Conservation (phyloP, 176 grass and related monocot genomes). For the Oryza officinalis region DNA sequence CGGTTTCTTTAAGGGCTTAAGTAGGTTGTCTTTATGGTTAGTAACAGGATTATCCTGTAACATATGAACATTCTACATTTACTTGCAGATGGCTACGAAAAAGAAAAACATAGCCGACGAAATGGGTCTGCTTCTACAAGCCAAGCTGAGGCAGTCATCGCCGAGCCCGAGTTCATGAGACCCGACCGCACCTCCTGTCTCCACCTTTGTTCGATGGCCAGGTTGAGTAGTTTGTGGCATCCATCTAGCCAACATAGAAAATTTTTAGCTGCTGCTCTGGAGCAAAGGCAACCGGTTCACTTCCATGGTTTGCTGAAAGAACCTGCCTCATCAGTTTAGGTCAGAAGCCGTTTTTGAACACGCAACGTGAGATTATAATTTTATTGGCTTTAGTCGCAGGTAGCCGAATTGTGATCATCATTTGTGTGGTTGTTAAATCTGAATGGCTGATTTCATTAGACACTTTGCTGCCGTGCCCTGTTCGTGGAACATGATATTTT, state of each 20-base stretch:
- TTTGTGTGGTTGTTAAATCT: neutral
- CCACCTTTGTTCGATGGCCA: neutral
- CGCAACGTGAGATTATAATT: neutral
- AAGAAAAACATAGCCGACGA: constrained; percentile 90
- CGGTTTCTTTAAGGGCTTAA: neutral
- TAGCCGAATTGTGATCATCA: neutral
- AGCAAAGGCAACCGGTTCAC: neutral
- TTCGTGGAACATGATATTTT: neutral
- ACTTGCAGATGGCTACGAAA: constrained; percentile 75
- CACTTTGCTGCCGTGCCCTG: neutral
- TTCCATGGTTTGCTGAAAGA: constrained; percentile 23
- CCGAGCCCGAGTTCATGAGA: constrained; percentile 58
- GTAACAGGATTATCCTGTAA: constrained; percentile 7
- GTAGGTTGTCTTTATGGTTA: neutral
- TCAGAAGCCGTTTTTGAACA: neutral
- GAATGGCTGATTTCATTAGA: constrained; percentile 7
- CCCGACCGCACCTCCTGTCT: neutral
- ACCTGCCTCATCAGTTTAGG: neutral
- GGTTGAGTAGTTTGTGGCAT: constrained; percentile 19
- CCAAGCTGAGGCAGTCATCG: constrained; percentile 72
- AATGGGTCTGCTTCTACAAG: constrained; percentile 55
- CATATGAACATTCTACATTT: constrained; percentile 25
- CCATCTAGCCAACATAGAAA: neutral
- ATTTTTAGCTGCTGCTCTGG: constrained; percentile 28
- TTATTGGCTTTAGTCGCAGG: neutral